Base-by-base conservation (phyloP, 2,329 filamentous ascomycete species). In the Massarina eburnea region DNA sequence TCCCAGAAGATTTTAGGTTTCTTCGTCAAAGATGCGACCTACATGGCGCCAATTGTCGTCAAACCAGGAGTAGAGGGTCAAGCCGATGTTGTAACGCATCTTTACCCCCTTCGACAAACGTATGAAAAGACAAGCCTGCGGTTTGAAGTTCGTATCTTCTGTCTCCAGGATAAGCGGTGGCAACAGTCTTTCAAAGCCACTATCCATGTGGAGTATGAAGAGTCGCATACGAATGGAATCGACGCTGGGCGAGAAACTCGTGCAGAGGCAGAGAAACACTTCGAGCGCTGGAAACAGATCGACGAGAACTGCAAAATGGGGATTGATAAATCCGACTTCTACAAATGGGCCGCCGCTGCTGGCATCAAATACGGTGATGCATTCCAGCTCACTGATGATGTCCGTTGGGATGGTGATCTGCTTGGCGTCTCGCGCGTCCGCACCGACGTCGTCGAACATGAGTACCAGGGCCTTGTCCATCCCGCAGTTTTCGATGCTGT, bases 61-160 rank as follows among this genome's bases (percentile, higher is more conserved):
- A 9, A 18, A 7, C 21, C 37, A 2, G 38, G 14, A 21, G 9
- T 17, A 8, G 27, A 40, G 15, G 21, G 10, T 14, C 18, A 24
- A 26, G 26, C 38, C 3, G 38, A 40, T n/a, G 38, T 40, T 18
- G 18, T 40, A 4, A 40, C 38, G 4, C 38, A 40, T 17, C 17
- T 35, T 1, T 30, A 37, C n/a, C 7, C 17, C 12, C 10, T 47
- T 2, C 39, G 39, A n/a, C 39, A 47, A 18, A 10, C 43, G 14
- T 51, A 46, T 26, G 48, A 51, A 17, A 41, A 39, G 3, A 17
- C 35, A n/a, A 30, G 39, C 12, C 9, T 21, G 12, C 35, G 48
- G 6, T 51, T 21, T 24, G 48, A 51, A 26, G 37, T 51, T n/a
- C 2, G 9, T 3, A 41, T 51, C 2, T 51, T 41, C 34, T 37